Conservation (phyloP, 2,329 filamentous ascomycete species). For the Zymoseptoria passerinii region DNA sequence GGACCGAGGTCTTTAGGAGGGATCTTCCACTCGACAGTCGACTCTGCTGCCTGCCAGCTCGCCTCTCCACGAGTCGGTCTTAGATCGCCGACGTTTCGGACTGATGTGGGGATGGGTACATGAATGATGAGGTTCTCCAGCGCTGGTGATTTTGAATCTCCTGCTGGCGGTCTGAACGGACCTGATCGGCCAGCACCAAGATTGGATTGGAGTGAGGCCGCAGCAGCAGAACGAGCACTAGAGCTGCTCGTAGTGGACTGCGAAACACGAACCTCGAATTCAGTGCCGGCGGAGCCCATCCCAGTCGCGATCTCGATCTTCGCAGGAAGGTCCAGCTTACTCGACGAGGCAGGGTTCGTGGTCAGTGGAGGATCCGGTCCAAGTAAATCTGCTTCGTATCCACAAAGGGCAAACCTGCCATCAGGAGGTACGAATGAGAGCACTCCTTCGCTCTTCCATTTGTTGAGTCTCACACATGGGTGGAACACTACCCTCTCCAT, state of each 20-base stretch:
- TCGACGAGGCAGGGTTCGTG: slow-evolving; percentile 12
- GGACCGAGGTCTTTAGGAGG: slow-evolving; percentile 63
- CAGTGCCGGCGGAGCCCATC: slow-evolving; percentile 64
- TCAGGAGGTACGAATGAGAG: slow-evolving; percentile 95
- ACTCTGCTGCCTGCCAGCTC: slow-evolving; percentile 65
- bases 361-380: slow-evolving; percentile 49
- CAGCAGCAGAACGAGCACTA: slow-evolving; percentile 18
- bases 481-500: slow-evolving; percentile 92
- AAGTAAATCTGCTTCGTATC: slow-evolving; percentile 87
- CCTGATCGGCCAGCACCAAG: slow-evolving; percentile 16
- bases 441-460: slow-evolving; percentile 82
- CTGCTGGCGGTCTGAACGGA: slow-evolving; percentile 14
- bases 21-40: slow-evolving; percentile 73
- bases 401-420: slow-evolving; percentile 83
- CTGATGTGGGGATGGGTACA: slow-evolving; percentile 68
- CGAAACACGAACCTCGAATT: slow-evolving; percentile 82
- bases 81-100: slow-evolving; percentile 77
- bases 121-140: slow-evolving; percentile 72
- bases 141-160: slow-evolving; percentile 28
- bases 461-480: slow-evolving; percentile 82
- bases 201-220: slow-evolving; percentile 25
- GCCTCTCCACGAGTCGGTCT: slow-evolving; percentile 76
- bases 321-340: slow-evolving; percentile 66
- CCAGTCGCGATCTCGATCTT: slow-evolving; percentile 73
- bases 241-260: slow-evolving; percentile 14